Evolutionary conservation across 805 yeast species (phyloP).

Genomic region (Cyberlindnera xylosilytica): DNA sequence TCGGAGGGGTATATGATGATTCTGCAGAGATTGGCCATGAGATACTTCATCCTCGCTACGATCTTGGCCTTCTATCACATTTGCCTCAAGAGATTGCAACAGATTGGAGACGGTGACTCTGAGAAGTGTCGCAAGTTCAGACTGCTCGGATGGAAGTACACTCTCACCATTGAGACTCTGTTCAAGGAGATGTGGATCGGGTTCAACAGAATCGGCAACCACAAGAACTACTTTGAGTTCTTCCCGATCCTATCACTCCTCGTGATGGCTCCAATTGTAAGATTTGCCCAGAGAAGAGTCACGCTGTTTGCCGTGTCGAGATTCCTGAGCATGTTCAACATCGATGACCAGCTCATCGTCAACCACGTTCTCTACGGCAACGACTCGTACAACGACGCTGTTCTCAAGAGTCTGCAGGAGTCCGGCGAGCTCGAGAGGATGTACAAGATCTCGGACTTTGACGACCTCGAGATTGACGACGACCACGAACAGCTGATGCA

Average conservation of each 20-base stretch:
- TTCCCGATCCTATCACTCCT: slow-evolving; percentile 11
- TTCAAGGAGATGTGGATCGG: slow-evolving; percentile 18
- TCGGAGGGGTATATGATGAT: slow-evolving; percentile 10
- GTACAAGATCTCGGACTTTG: slow-evolving; percentile 10
- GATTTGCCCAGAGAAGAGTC: slow-evolving; percentile 19
- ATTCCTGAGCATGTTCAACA: slow-evolving; percentile 8
- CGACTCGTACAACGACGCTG: slow-evolving; percentile 1
- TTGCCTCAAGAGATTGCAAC: slow-evolving; percentile 17
- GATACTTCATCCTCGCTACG: slow-evolving; percentile 8
- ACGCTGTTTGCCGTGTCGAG: slow-evolving; percentile 11
- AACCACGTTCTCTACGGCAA: slow-evolving; percentile 15
- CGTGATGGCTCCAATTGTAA: slow-evolving; percentile 16
- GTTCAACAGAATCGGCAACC: slow-evolving; percentile 9
- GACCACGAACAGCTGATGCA: slow-evolving; percentile 3
- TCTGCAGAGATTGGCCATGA: slow-evolving; percentile 12
- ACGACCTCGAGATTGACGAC: slow-evolving; percentile 13
- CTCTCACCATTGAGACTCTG: slow-evolving; percentile 12
- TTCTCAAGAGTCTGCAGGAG: slow-evolving; percentile 3
- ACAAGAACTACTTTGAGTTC: slow-evolving; percentile 11
- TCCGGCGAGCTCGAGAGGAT: slow-evolving; percentile 7
- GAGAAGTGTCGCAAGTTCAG: slow-evolving; percentile 3
- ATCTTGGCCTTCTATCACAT: slow-evolving; percentile 17
- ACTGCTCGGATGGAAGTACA: slow-evolving; percentile 16
- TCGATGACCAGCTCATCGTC: slow-evolving; percentile 14
- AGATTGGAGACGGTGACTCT: slow-evolving; percentile 11